Base-by-base conservation (phyloP, 352 stramenopile species). In the Globisporangium okanoganense region DNA sequence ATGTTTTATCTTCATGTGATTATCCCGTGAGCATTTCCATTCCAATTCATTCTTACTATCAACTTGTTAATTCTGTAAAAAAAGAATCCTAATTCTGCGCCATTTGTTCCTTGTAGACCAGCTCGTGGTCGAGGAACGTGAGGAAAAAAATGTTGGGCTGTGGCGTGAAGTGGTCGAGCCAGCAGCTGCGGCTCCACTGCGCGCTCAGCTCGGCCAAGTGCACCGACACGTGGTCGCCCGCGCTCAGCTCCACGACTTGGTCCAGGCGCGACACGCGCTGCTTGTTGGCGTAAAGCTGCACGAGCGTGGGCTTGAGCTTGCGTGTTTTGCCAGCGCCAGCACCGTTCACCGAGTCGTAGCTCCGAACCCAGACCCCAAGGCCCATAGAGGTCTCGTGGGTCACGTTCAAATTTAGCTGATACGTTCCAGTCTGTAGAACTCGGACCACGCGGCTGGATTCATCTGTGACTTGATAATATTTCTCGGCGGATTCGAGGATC, bases 371-470 rank as follows among this genome's bases (percentile, higher is more conserved):
- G 14, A 81, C 49, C 2, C 50, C 48, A 31, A 85, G 59, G 8
- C 55, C 41, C 50, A 70, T 64, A 3, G 56, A 64, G 25, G 45
- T 71, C 18, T 70, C 69, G 58, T 85, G 76, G 13, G 62, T 70
- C 47, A 82, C 67, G 38, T 67, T 70, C 14, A 70, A 49, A 38
- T 80, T 85, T 5, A 82, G 56, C 61, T 85, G 73, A 47, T 85
- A 85, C 29, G 68, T 62, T 1, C 76, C 76, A 6, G 58, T 61
- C 52, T 71, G 66, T 25, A 67, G 49, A 24, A 78, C 47, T 1
- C 22, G 47, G 44, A 80, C 58, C 7, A 50, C 44, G 18, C 43
- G 50, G 38, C n/a, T 33, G 41, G 41, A 4, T 1, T 48, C 31
- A 16, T 61, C 50, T 7, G 41, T 4, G 14, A 60, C 25, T 18